Conservation (phyloP, 495 filamentous ascomycete species). For the Lasiosphaeria hispida region DNA sequence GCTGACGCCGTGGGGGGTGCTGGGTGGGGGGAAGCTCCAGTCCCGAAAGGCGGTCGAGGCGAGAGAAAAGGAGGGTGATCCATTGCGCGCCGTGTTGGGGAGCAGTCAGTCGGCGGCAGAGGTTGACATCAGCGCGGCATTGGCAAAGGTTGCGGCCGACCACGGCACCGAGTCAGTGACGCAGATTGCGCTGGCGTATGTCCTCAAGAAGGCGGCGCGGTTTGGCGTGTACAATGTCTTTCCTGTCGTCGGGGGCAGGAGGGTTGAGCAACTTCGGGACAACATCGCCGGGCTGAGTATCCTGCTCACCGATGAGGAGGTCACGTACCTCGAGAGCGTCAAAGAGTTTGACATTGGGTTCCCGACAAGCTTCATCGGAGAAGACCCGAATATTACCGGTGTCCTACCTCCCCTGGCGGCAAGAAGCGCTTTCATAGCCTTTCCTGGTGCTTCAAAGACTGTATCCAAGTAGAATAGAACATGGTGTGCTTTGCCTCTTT, state of each 20-base stretch:
- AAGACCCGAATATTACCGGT: no score
- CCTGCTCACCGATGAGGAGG: constrained; percentile 52
- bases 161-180: constrained; percentile 30
- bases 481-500: no score
- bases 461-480: no score
- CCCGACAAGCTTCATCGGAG: no score
- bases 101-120: constrained; percentile 38
- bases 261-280: constrained; percentile 60
- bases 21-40: constrained; percentile 56
- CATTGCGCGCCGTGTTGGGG: constrained; percentile 24
- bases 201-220: constrained; percentile 47
- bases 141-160: constrained; percentile 47
- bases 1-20: constrained; percentile 59
- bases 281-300: constrained; percentile 61
- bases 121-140: constrained; percentile 40
- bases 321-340: constrained; percentile 24
- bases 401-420: no score
- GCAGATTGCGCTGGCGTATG: constrained; percentile 53
- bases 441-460: no score
- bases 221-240: constrained; percentile 29
- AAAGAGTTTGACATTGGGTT: no score
- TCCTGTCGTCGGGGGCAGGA: constrained; percentile 56
- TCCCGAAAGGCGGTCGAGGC: constrained; percentile 38
- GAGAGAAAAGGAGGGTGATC: constrained; percentile 36
- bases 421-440: no score